A percentile compares a stretch with the other conserved stretches of the same genome.
phyloP scores from a whole-genome alignment of 495 filamentous ascomycete species.

The Beverwykella pulmonaria region DNA sequence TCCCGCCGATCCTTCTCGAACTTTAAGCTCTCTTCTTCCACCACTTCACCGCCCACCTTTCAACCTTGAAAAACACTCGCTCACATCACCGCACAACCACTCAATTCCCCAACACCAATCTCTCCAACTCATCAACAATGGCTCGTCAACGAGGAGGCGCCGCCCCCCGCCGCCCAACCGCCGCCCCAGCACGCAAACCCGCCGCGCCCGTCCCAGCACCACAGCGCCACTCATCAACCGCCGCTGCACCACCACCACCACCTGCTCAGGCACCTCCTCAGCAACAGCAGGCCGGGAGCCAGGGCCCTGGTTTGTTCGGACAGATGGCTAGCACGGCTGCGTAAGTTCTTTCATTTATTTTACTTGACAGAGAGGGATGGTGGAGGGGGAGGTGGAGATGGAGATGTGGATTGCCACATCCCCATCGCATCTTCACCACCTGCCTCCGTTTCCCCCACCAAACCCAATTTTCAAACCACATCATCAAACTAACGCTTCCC shows the following conservation, averaged over 20 bases:
- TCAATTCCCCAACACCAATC: constrained; percentile 4
- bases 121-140: constrained; percentile 37
- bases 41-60: neutral
- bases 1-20: constrained; percentile 4
- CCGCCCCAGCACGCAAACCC: constrained; percentile 30
- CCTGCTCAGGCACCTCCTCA: constrained; percentile 17
- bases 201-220: constrained; percentile 36
- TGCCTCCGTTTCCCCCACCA: neutral
- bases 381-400: neutral
- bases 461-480: neutral
- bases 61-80: constrained; percentile 5
- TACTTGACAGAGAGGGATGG: neutral
- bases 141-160: constrained; percentile 46
- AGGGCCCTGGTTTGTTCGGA: constrained; percentile 49
- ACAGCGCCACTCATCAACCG: constrained; percentile 46
- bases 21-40: neutral
- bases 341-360: constrained; percentile 41
- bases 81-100: neutral
- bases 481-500: constrained; percentile 21
- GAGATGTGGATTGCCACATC: too few species aligned
- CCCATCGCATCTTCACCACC: too few species aligned
- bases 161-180: constrained; percentile 40
- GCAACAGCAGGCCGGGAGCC: constrained; percentile 34
- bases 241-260: constrained; percentile 42
- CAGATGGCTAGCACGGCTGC: constrained; percentile 53